These are phyloP conservation scores for Remersonia thermophila DNA, from an alignment of 2,329 filamentous ascomycete genomes.

Conservation along the genomic window DNA sequence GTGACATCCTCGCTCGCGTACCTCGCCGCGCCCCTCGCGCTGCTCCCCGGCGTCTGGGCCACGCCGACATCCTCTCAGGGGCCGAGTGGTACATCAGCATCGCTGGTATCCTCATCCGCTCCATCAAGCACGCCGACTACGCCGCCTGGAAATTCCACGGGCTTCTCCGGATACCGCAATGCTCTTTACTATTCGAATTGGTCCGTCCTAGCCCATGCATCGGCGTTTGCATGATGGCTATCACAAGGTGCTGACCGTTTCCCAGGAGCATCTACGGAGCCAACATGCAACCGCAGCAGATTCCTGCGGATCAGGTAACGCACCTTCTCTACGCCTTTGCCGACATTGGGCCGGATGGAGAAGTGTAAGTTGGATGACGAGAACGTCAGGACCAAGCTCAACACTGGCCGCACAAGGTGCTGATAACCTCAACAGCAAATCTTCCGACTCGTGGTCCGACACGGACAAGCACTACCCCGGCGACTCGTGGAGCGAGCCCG, in stretches of 20 bases:
- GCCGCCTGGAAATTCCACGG: not conserved
- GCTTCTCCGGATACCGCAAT: conserved; percentile 23
- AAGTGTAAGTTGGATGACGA: conserved; percentile 30
- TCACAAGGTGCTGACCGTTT: too few species aligned
- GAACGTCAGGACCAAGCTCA: too few species aligned
- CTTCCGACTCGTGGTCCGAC: conserved; percentile 53
- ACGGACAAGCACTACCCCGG: conserved; percentile 53
- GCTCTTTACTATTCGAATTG: conserved; percentile 44
- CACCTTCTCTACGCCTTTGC: conserved; percentile 56
- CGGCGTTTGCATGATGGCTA: too few species aligned
- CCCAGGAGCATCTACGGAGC: conserved; percentile 28
- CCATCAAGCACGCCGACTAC: too few species aligned
- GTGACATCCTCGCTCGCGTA: too few species aligned
- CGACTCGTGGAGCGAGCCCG: conserved; percentile 47
- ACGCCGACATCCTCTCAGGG: too few species aligned
- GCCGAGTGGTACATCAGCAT: too few species aligned
- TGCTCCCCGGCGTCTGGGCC: too few species aligned
- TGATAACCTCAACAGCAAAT: conserved; percentile 24
- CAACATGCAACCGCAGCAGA: conserved; percentile 51
- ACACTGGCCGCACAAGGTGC: too few species aligned
- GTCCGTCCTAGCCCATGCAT: too few species aligned
- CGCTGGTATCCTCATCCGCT: too few species aligned
- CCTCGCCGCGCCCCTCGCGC: too few species aligned
- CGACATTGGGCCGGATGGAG: conserved; percentile 32
- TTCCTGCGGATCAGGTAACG: conserved; percentile 57